Evolutionary conservation across 1,284 basidiomycete genomes (phyloP).

Genomic region (Pascua sp.): DNA sequence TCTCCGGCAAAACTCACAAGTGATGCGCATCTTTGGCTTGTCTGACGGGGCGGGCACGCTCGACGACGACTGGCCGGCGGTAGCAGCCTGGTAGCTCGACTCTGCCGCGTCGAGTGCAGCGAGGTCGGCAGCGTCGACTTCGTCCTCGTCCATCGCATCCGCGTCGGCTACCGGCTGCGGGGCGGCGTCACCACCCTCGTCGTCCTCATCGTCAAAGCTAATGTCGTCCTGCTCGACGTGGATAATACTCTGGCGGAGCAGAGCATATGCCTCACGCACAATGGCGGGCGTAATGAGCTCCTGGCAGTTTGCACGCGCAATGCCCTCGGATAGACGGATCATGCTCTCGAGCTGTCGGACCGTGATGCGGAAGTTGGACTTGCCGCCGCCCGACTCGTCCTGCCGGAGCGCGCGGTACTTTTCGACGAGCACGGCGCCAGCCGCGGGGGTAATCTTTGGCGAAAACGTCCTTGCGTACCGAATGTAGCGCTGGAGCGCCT

Average conservation of each 20-base stretch:
- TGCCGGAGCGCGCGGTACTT: slow-evolving; percentile 91
- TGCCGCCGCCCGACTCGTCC: slow-evolving; percentile 84
- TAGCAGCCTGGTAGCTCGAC: slow-evolving; percentile 41
- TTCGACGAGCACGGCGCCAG: slow-evolving; percentile 88
- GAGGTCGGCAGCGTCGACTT: slow-evolving; percentile 60
- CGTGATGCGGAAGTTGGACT: slow-evolving; percentile 94
- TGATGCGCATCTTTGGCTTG: slow-evolving; percentile 82
- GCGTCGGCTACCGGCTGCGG: slow-evolving; percentile 34
- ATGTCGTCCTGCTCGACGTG: slow-evolving; percentile 99
- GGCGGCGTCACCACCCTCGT: slow-evolving; percentile 56
- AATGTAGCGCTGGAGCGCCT: slow-evolving; percentile 93
- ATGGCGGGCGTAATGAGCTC: slow-evolving; percentile 88
- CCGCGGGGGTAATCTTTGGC: slow-evolving; percentile 92
- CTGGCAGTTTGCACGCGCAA: slow-evolving; percentile 93
- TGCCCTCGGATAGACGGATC: slow-evolving; percentile 95
- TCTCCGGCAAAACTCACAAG: slow-evolving; percentile 46
- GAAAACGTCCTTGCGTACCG: slow-evolving; percentile 94
- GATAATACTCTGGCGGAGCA: slow-evolving; percentile 95
- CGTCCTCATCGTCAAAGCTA: slow-evolving; percentile 92
- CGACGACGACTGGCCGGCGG: slow-evolving; percentile 35
- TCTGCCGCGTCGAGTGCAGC: slow-evolving; percentile 50
- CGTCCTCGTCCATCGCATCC: slow-evolving; percentile 62
- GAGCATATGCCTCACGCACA: slow-evolving; percentile 90
- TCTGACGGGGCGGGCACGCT: slow-evolving; percentile 2
- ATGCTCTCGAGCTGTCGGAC: slow-evolving; percentile 97